Evolutionary conservation across 805 yeast genomes (phyloP).

Genomic region (Sugiyamaella marilandica): DNA sequence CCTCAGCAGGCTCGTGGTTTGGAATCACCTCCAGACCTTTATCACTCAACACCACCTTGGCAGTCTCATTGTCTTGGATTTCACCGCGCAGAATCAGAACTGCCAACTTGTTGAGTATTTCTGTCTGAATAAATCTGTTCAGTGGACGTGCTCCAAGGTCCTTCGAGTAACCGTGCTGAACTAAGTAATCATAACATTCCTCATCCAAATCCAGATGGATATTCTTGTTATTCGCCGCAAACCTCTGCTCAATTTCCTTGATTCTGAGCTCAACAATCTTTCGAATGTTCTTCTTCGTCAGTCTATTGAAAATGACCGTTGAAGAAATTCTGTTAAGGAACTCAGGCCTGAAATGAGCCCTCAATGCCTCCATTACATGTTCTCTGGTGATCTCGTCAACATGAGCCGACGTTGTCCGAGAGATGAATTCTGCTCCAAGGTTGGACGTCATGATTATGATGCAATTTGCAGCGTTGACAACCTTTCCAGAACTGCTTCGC

Average conservation of each 20-base stretch:
- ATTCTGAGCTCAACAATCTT: slow-evolving; percentile 87
- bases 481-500: slow-evolving; percentile 90
- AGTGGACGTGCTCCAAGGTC: slow-evolving; percentile 97
- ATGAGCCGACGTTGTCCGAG: slow-evolving; percentile 52
- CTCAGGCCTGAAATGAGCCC: slow-evolving; percentile 93
- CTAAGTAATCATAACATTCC: slow-evolving; percentile 74
- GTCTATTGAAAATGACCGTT: slow-evolving; percentile 86
- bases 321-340: slow-evolving; percentile 94
- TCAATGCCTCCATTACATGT: slow-evolving; percentile 76
- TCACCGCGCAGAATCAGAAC: slow-evolving; percentile 84
- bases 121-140: slow-evolving; percentile 78
- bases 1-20: slow-evolving; percentile 74
- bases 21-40: slow-evolving; percentile 77
- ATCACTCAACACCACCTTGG: slow-evolving; percentile 50
- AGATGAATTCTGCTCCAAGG: slow-evolving; percentile 89
- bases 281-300: slow-evolving; percentile 85
- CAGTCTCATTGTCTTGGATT: slow-evolving; percentile 81
- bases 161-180: slow-evolving; percentile 81
- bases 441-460: slow-evolving; percentile 96
- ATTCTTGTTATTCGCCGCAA: slow-evolving; percentile 76
- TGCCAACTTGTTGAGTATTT: slow-evolving; percentile 83
- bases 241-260: slow-evolving; percentile 78
- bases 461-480: slow-evolving; percentile 86
- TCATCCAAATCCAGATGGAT: slow-evolving; percentile 68
- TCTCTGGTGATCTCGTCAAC: slow-evolving; percentile 66